A percentile compares a stretch with the other conserved stretches of the same genome.
Evolutionary conservation across 2,329 filamentous ascomycete species (phyloP).

Genomic region (Emmonsiellopsis sp.): DNA sequence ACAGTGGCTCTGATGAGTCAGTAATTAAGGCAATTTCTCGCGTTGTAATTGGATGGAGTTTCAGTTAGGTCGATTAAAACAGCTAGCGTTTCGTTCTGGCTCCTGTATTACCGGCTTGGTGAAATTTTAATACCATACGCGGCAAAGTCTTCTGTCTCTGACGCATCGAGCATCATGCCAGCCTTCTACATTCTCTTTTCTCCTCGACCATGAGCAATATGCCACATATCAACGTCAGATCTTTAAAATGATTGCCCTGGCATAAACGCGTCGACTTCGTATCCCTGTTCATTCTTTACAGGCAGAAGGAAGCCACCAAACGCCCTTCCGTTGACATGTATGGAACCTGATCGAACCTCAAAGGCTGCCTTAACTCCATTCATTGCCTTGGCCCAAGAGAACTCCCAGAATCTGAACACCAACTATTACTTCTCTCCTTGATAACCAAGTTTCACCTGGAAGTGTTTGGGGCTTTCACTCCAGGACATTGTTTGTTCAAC

Average conservation of each 20-base stretch:
- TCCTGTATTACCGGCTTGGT: no score
- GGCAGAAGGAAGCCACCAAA: neutral
- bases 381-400: neutral
- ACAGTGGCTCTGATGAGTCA: no score
- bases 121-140: no score
- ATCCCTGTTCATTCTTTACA: neutral
- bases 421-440: neutral
- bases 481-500: neutral
- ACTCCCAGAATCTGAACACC: no score
- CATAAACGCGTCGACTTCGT: neutral
- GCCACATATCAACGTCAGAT: neutral
- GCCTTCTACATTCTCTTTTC: no score
- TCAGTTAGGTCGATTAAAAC: no score
- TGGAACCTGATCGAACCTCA: conserved; percentile 11
- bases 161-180: no score
- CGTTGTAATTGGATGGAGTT: no score
- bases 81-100: no score
- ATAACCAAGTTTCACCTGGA: neutral
- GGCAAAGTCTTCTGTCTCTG: no score
- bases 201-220: no score
- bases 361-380: neutral
- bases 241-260: neutral
- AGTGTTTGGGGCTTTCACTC: neutral
- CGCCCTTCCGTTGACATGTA: neutral
- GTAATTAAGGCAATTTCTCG: no score